These are phyloP conservation scores for Fusarium graminum DNA, from an alignment of 2,329 filamentous ascomycete genomes.

Conservation along the genomic window DNA sequence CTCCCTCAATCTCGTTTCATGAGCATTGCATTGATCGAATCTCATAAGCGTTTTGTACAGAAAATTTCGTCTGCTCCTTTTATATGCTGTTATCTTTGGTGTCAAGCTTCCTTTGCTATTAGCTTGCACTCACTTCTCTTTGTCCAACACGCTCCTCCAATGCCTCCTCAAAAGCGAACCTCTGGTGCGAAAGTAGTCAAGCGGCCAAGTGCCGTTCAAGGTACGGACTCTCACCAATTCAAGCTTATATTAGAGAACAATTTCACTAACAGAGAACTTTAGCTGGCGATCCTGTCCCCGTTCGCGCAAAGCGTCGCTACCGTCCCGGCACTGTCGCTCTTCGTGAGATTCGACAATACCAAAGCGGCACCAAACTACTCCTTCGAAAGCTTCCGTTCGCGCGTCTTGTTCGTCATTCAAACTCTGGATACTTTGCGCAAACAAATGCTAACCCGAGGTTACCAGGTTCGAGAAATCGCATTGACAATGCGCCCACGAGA, in stretches of 20 bases:
- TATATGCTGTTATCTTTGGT: slow-evolving; percentile 15
- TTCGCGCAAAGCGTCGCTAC: slow-evolving; percentile 73
- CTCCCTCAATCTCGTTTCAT: slow-evolving; percentile 17
- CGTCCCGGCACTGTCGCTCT: slow-evolving; percentile 86
- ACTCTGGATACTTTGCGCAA: background rate
- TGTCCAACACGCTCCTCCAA: slow-evolving; percentile 31
- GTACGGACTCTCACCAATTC: slow-evolving; percentile 46
- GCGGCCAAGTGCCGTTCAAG: slow-evolving; percentile 58
- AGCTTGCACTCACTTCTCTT: background rate
- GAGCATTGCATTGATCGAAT: slow-evolving; percentile 22
- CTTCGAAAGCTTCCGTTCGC: slow-evolving; percentile 85
- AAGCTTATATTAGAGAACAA: background rate
- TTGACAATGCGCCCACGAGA: slow-evolving; percentile 71
- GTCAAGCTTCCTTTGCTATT: slow-evolving; percentile 14
- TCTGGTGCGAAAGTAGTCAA: slow-evolving; percentile 34
- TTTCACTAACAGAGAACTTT: slow-evolving; percentile 40
- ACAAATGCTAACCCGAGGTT: slow-evolving; percentile 31
- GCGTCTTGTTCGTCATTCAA: slow-evolving; percentile 68
- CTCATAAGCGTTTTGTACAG: slow-evolving; percentile 28
- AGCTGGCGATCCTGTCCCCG: slow-evolving; percentile 81
- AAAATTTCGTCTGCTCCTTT: slow-evolving; percentile 9
- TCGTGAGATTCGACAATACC: slow-evolving; percentile 91
- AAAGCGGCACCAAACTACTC: slow-evolving; percentile 88
- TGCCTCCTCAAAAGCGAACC: slow-evolving; percentile 43
- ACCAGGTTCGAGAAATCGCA: slow-evolving; percentile 74